Conservation (phyloP, 352 stramenopile genomes). For the Globisporangium viniferum region DNA sequence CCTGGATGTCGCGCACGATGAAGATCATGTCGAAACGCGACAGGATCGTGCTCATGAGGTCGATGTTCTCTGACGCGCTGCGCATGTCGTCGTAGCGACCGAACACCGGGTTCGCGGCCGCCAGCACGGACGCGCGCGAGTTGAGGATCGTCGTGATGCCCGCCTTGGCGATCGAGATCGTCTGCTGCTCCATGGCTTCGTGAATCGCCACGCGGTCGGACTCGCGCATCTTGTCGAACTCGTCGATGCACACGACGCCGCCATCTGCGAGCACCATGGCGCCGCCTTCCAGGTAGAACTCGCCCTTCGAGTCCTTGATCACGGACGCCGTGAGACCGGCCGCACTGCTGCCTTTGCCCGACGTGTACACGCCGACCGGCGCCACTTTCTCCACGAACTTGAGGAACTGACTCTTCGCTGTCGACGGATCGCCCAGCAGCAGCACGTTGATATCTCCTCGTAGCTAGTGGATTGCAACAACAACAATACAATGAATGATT, state of each 20-base stretch:
- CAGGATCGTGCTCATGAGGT: conserved; percentile 99
- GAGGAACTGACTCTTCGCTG: conserved; percentile 98
- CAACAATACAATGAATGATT: neutral
- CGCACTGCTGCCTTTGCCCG: conserved; percentile 96
- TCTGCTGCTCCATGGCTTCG: conserved; percentile 99
- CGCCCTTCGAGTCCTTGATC: conserved; percentile 92
- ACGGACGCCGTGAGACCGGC: conserved; percentile 97
- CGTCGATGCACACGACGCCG: conserved; percentile 98
- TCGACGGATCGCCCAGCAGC: conserved; percentile 96
- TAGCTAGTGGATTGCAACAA: conserved; percentile 31
- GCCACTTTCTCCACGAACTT: conserved; percentile 97
- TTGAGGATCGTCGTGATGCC: conserved; percentile 99
- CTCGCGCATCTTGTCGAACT: conserved; percentile 96
- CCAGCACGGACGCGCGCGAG: conserved; percentile 89
- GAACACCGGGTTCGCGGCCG: conserved; percentile 97
- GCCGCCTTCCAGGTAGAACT: conserved; percentile 98
- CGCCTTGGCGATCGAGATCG: conserved; percentile 98
- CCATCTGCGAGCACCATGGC: conserved; percentile 98
- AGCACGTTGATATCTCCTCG: conserved; percentile 99
- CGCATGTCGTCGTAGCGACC: conserved; percentile 98
- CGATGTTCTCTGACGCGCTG: conserved; percentile 98
- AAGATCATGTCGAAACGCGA: conserved; percentile 99
- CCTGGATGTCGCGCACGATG: conserved; percentile 97
- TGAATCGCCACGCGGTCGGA: conserved; percentile 97
- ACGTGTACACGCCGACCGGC: conserved; percentile 98